Conservation (phyloP, 2,329 filamentous ascomycete species). For the Fusarium hostae region DNA sequence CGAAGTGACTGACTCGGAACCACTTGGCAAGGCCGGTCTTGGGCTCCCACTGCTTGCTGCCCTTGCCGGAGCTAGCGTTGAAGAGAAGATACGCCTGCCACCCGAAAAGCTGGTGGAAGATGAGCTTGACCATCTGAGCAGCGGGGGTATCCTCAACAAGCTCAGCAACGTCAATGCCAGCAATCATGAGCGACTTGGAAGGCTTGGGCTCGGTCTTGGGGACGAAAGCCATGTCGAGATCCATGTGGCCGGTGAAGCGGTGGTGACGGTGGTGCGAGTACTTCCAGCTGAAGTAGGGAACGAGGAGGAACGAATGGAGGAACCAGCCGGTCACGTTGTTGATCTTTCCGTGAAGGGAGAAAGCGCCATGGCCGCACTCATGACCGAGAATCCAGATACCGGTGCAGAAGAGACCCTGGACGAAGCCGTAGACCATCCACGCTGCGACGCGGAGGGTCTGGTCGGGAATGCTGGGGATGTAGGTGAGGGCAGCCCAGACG, state of each 20-base stretch:
- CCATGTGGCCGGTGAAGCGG: slow-evolving; percentile 73
- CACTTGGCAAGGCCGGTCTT: slow-evolving; percentile 47
- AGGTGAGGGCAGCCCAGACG: slow-evolving; percentile 62
- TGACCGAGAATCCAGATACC: slow-evolving; percentile 78
- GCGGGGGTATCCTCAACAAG: slow-evolving; percentile 73
- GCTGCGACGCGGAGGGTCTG: slow-evolving; percentile 56
- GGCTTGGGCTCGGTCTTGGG: slow-evolving; percentile 58
- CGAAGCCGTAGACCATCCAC: slow-evolving; percentile 70
- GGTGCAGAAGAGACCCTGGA: slow-evolving; percentile 73
- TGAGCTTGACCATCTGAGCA: slow-evolving; percentile 62
- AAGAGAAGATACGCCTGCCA: slow-evolving; percentile 73
- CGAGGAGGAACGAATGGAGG: slow-evolving; percentile 72
- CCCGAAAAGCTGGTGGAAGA: slow-evolving; percentile 72
- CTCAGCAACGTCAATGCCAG: slow-evolving; percentile 59
- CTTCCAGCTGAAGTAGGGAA: slow-evolving; percentile 80
- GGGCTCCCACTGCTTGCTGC: slow-evolving; percentile 59
- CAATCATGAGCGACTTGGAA: slow-evolving; percentile 49
- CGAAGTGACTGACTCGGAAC: slow-evolving; percentile 66
- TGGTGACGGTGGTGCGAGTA: slow-evolving; percentile 77
- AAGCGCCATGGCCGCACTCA: slow-evolving; percentile 76
- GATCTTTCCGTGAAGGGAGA: slow-evolving; percentile 65
- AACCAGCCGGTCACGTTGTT: slow-evolving; percentile 73
- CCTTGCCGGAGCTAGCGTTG: slow-evolving; percentile 63
- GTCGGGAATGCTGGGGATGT: slow-evolving; percentile 63
- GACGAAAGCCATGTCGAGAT: slow-evolving; percentile 74